These are phyloP conservation scores for Colletotrichum chrysophilum DNA, from an alignment of 2,329 filamentous ascomycete species.

Conservation along the genomic window DNA sequence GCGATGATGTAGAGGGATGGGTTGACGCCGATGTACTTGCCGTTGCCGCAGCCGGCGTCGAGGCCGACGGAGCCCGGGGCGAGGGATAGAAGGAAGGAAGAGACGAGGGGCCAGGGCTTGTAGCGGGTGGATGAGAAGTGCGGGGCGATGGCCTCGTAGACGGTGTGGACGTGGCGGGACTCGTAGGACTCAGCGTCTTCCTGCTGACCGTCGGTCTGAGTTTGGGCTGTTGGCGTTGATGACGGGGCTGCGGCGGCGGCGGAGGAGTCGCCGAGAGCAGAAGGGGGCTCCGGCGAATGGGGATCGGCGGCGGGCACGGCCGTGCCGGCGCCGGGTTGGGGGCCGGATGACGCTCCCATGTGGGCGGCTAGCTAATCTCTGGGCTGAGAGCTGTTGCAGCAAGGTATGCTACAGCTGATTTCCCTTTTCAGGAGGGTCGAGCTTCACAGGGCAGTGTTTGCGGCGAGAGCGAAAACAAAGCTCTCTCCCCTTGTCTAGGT, in stretches of 20 bases:
- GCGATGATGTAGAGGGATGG: conserved; percentile 78
- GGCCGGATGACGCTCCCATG: conserved; percentile 8
- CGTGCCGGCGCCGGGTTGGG: conserved; percentile 8
- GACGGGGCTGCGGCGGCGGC: not conserved
- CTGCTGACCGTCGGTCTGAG: not conserved
- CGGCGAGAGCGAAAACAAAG: not conserved
- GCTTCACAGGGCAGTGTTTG: not conserved
- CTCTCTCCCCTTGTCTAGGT: not conserved
- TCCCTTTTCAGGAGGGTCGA: not conserved
- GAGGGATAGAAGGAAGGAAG: conserved; percentile 73
- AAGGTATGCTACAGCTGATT: not conserved
- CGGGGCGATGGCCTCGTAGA: conserved; percentile 87
- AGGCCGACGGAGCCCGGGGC: conserved; percentile 78
- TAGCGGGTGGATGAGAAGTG: conserved; percentile 83
- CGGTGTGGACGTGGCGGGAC: conserved; percentile 83
- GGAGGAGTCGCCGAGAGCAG: not conserved
- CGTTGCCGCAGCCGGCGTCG: conserved; percentile 95
- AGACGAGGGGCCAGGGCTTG: conserved; percentile 92
- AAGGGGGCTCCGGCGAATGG: not conserved
- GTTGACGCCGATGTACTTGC: conserved; percentile 90
- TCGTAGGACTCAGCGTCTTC: conserved; percentile 69
- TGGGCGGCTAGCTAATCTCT: not conserved
- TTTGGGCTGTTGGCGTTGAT: not conserved
- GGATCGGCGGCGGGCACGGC: conserved; percentile 5
- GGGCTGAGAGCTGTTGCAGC: not conserved